Conservation (phyloP, 2,329 filamentous ascomycete genomes). For the Dendryphion nanum region DNA sequence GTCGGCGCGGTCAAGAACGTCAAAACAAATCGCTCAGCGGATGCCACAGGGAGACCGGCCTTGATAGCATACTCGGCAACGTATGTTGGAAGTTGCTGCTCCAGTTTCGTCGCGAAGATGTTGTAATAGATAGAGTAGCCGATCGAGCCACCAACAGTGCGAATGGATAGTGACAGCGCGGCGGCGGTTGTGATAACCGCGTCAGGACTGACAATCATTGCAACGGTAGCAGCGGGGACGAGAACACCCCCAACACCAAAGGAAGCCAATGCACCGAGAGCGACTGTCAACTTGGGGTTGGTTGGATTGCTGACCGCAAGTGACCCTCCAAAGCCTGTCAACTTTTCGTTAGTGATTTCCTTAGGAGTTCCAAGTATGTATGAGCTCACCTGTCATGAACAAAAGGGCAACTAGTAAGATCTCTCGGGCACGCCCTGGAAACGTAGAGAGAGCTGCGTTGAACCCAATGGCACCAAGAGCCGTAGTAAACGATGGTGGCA, state of each 20-base stretch:
- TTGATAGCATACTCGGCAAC: conserved; percentile 28
- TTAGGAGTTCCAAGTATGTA: too few relatives aligned
- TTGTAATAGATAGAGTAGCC: conserved; percentile 38
- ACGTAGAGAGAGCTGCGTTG: conserved; percentile 26
- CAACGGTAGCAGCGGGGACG: conserved; percentile 34
- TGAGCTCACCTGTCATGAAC: conserved; percentile 31
- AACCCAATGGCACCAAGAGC: conserved; percentile 28
- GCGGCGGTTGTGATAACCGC: conserved; percentile 37
- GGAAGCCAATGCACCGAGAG: conserved; percentile 30
- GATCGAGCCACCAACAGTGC: conserved; percentile 41
- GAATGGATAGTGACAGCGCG: conserved; percentile 46
- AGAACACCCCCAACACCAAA: conserved; percentile 40
- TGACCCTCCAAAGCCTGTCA: conserved; percentile 28
- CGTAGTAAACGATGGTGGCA: conserved; percentile 23
- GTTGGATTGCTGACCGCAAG: conserved; percentile 31
- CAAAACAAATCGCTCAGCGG: conserved; percentile 36
- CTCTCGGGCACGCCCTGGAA: conserved; percentile 21
- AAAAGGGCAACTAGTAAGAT: conserved; percentile 30
- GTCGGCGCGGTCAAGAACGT: conserved; percentile 26
- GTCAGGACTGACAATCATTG: conserved; percentile 34
- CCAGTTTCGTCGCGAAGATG: conserved; percentile 31
- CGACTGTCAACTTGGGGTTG: conserved; percentile 28
- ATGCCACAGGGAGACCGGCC: conserved; percentile 39
- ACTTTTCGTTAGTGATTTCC: too few relatives aligned
- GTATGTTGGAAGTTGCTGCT: conserved; percentile 21